A percentile compares a stretch with the other conserved stretches of the same genome.
Conservation (phyloP, 305 asterid species). For the Stenogyne calaminthoides region DNA sequence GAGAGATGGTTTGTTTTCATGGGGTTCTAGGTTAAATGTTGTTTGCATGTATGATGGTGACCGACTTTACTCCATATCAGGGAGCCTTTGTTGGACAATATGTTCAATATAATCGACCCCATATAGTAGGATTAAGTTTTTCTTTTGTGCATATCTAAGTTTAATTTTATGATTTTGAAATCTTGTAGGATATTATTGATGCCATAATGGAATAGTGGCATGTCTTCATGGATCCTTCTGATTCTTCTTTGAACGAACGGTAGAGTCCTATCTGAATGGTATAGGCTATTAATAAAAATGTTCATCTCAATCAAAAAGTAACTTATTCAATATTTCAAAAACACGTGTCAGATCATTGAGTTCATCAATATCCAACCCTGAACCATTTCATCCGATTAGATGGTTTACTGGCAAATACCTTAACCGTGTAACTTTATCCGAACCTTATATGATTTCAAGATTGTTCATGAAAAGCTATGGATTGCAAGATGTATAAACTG, state of each 20-base stretch:
- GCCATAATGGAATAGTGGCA: constrained; percentile 79
- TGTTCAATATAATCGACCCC: background rate
- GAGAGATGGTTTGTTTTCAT: background rate
- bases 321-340: no score
- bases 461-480: no score
- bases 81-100: constrained; percentile 19
- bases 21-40: constrained; percentile 10
- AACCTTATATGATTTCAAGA: no score
- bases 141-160: constrained; percentile 16
- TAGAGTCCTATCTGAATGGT: background rate
- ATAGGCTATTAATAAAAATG: constrained; percentile 2
- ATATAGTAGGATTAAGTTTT: background rate
- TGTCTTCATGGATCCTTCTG: constrained; percentile 33
- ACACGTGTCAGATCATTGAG: constrained; percentile 4
- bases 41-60: constrained; percentile 7
- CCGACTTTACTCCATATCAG: background rate
- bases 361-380: no score
- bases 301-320: no score
- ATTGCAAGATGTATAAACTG: constrained; percentile 26
- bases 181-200: constrained; percentile 71
- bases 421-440: no score
- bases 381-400: no score
- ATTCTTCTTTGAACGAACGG: constrained; percentile 16
- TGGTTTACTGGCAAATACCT: no score
- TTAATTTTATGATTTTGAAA: constrained; percentile 25